Percentiles rank a stretch among this genome's conserved stretches.
Conservation (phyloP, 805 yeast genomes). For the Pichia scutulata region DNA sequence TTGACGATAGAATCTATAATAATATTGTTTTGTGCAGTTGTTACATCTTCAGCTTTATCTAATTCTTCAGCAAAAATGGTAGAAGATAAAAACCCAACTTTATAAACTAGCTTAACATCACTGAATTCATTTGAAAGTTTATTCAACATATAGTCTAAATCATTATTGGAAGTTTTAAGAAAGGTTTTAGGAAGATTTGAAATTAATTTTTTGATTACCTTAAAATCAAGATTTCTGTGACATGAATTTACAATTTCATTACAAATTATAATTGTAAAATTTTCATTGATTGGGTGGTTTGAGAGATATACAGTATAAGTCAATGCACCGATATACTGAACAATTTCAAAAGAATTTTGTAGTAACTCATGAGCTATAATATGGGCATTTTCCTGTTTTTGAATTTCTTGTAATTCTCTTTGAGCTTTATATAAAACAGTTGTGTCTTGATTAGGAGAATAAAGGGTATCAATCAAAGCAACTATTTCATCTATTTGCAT, state of each 20-base stretch:
- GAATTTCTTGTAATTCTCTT: slow-evolving; percentile 47
- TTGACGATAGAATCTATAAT: slow-evolving; percentile 32
- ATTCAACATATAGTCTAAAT: slow-evolving; percentile 21
- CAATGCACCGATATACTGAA: slow-evolving; percentile 74
- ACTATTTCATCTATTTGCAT: not conserved
- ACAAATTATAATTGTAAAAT: not conserved
- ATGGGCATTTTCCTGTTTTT: slow-evolving; percentile 50
- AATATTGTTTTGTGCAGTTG: slow-evolving; percentile 30
- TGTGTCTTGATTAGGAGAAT: slow-evolving; percentile 33
- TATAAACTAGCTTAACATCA: not conserved
- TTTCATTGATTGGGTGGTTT: slow-evolving; percentile 4
- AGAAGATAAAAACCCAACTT: slow-evolving; percentile 26
- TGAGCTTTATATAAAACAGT: slow-evolving; percentile 39
- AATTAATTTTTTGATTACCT: slow-evolving; percentile 11
- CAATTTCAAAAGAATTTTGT: slow-evolving; percentile 32
- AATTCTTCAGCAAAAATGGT: slow-evolving; percentile 48
- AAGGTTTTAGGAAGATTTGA: slow-evolving; percentile 9
- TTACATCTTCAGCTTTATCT: slow-evolving; percentile 29
- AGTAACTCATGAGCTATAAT: slow-evolving; percentile 49
- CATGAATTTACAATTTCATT: slow-evolving; percentile 7
- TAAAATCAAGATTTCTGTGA: not conserved
- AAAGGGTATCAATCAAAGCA: slow-evolving; percentile 34
- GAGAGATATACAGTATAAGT: slow-evolving; percentile 51
- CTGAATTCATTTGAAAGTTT: not conserved
- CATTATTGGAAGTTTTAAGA: slow-evolving; percentile 31